Base-by-base conservation (phyloP, 192 early-diverging fungal species). In the Dissophora globulifera region DNA sequence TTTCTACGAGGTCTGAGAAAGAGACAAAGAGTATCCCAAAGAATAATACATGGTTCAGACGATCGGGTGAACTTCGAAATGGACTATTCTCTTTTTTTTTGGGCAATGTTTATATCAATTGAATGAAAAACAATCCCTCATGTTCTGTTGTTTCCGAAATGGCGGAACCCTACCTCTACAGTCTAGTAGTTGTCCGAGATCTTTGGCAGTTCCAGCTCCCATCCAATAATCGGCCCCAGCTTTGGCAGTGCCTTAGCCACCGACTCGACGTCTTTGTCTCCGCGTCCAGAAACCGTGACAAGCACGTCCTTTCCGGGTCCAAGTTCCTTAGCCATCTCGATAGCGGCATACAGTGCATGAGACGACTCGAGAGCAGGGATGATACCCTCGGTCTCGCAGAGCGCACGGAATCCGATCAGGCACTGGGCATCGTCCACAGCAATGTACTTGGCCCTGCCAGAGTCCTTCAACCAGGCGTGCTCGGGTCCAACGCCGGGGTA, bases 401-500 rank as follows among this genome's bases (percentile, higher is more conserved):
- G 56, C 23, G 59, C 63, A 54, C 87, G 85, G 88, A 93, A 95
- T 46, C 96, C 97, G 62, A 90, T 88, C 67, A 99, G 82, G 10
- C 93, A 90, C 66, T 98, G 87, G 6, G 82, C 86, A 63, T 99
- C 95, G 6, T 89, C 90, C 58, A 92, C 94, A 8, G 87, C 81
- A 38, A 83, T 64, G 67, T 94, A 98, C 62, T 95, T 87, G 50
- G 90, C 97, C 47, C 97, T 88, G 25, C 90, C 89, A 35, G 85
- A 86, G 65, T 93, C 91, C 81, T 94, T 93, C 66, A 99, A 87
- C 84, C 85, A 96, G 25, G 96, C 88, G 78, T 96, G 96, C 72
- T 99, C 96, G 26, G 97, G 97, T 25, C 96, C 97, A 47, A 99
- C 95, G 53, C 95, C 97, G 15, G 97, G 95, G 81, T 99, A 99